Evolutionary conservation across 768 basidiomycete genomes (phyloP).

Genomic region (Mycena albidolilacea): DNA sequence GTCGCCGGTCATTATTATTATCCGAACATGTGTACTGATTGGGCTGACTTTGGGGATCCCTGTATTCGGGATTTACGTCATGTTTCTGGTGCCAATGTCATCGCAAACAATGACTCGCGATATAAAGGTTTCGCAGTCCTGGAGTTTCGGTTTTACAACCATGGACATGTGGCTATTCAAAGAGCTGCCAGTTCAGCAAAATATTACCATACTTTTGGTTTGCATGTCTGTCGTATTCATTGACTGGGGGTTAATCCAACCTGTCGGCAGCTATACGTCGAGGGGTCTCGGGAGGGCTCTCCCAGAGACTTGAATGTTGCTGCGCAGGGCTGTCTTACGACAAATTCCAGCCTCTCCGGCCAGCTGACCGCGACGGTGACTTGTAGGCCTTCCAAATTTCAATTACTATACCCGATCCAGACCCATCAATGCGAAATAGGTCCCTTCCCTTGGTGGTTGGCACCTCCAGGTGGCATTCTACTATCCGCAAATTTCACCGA

Average conservation of each 20-base stretch:
- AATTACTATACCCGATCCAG: background rate
- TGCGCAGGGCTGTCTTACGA: background rate
- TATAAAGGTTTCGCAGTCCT: conserved; percentile 2
- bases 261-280: background rate
- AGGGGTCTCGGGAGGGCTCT: background rate
- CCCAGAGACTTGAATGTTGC: background rate
- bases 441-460: background rate
- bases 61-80: background rate
- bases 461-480: background rate
- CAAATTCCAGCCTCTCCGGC: too few species aligned
- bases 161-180: too few species aligned
- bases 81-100: background rate
- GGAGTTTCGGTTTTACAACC: background rate
- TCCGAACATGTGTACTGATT: background rate
- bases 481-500: conserved; percentile 1
- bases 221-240: background rate
- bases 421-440: background rate
- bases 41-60: background rate
- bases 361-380: too few species aligned
- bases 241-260: too few species aligned
- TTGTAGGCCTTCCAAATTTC: too few species aligned
- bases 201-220: conserved; percentile 9
- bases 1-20: background rate
- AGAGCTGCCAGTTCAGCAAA: background rate
- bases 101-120: background rate